Conservation (phyloP, 2,329 filamentous ascomycete genomes). For the Thielaviopsis cerberus region DNA sequence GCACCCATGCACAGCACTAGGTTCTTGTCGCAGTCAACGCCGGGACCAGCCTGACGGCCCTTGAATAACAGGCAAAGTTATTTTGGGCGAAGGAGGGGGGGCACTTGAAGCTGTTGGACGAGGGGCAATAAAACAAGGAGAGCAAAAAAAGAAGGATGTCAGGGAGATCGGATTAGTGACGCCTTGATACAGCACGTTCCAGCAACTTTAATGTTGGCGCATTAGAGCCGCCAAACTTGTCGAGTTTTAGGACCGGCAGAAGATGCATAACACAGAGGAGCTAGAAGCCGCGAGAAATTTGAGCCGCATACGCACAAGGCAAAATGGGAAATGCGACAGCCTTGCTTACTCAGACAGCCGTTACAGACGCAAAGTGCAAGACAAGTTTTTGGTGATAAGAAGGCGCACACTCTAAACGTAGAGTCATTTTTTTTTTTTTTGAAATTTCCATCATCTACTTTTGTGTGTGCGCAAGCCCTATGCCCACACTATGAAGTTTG, state of each 20-base stretch:
- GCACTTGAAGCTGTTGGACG: background rate
- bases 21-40: background rate
- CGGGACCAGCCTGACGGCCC: background rate
- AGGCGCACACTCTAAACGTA: background rate
- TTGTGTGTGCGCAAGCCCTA: too few species aligned
- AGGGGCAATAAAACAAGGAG: background rate
- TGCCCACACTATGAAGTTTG: too few species aligned
- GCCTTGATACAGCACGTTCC: background rate
- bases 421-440: background rate
- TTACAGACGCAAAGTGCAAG: background rate
- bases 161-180: background rate
- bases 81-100: background rate
- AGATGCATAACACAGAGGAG: background rate
- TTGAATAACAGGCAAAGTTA: background rate
- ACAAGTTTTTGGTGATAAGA: background rate
- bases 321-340: background rate
- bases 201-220: background rate
- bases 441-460: background rate
- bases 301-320: background rate
- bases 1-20: too few species aligned
- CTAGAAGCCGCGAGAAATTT: background rate
- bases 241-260: background rate
- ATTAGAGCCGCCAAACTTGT: background rate
- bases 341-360: background rate
- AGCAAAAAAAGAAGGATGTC: background rate